Evolutionary conservation across 2,329 filamentous ascomycete genomes (phyloP).

Genomic region (Pezicula rhizophila): DNA sequence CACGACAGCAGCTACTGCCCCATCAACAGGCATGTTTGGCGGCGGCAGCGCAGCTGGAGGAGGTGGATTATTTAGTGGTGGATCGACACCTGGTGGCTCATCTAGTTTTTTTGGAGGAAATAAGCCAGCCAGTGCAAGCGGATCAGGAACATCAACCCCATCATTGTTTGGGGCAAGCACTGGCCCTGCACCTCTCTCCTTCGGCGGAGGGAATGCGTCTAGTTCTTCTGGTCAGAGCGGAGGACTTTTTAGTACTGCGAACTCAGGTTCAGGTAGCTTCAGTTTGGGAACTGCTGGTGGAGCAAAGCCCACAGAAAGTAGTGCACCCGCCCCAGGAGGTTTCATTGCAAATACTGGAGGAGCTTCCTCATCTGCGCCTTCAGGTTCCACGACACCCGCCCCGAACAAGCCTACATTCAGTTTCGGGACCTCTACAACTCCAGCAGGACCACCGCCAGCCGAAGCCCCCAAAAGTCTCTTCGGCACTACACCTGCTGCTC

Average conservation of each 20-base stretch:
- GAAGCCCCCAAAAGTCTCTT: slow-evolving; percentile 16
- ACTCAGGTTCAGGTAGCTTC: too few relatives aligned
- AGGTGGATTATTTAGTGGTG: slow-evolving; percentile 17
- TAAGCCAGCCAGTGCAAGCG: slow-evolving; percentile 3
- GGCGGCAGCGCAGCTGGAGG: slow-evolving; percentile 2
- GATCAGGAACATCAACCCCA: slow-evolving; percentile 16
- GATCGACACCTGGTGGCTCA: slow-evolving; percentile 5
- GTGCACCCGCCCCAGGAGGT: slow-evolving; percentile 2
- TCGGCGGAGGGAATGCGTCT: slow-evolving; percentile 6
- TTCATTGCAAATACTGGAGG: slow-evolving; percentile 6
- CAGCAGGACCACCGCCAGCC: slow-evolving; percentile 26
- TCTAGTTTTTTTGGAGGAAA: slow-evolving; percentile 7
- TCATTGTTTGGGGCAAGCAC: slow-evolving; percentile 21
- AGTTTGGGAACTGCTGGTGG: slow-evolving; percentile 2
- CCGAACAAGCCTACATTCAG: slow-evolving; percentile 14
- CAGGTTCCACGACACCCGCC: slow-evolving; percentile 23
- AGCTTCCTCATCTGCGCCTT: slow-evolving; percentile 14
- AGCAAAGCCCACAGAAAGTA: slow-evolving; percentile 2
- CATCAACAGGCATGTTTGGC: slow-evolving; percentile 7
- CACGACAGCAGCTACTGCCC: slow-evolving; percentile 10
- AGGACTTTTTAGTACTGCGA: too few relatives aligned
- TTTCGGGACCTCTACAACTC: slow-evolving; percentile 24
- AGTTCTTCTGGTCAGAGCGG: too few relatives aligned
- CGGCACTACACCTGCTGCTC: slow-evolving; percentile 9
- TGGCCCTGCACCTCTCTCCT: slow-evolving; percentile 21